Percentiles rank a stretch among this genome's conserved stretches.
phyloP scores from a whole-genome alignment of 2,329 filamentous ascomycete genomes.

The Phyllosticta citribraziliensis region DNA sequence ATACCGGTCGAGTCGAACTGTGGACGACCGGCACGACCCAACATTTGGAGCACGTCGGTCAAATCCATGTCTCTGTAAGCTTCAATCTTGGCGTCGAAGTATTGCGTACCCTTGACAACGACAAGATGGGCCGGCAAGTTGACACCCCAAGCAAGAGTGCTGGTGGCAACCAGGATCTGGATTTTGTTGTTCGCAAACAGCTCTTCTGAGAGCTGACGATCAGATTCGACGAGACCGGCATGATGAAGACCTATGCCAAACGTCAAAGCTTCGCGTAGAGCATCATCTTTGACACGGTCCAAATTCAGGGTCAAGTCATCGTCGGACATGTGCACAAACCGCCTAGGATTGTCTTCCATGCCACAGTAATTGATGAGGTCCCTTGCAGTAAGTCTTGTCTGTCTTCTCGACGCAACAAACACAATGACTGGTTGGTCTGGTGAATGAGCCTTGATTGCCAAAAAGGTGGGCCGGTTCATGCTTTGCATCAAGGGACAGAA shows the following conservation, averaged over 20 bases:
- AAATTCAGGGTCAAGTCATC: constrained; percentile 86
- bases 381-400: constrained; percentile 89
- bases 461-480: constrained; percentile 95
- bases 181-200: constrained; percentile 97
- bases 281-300: constrained; percentile 84
- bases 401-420: constrained; percentile 88
- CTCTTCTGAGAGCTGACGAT: constrained; percentile 84
- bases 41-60: constrained; percentile 95
- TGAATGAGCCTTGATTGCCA: constrained; percentile 93
- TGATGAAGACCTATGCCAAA: constrained; percentile 97
- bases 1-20: constrained; percentile 96
- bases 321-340: constrained; percentile 89
- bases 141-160: constrained; percentile 95
- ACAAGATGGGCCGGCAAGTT: constrained; percentile 95
- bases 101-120: constrained; percentile 96
- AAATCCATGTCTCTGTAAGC: constrained; percentile 98
- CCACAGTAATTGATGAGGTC: constrained; percentile 96
- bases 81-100: constrained; percentile 95
- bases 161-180: constrained; percentile 90
- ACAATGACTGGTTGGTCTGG: constrained; percentile 97
- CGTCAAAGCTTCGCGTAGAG: constrained; percentile 83
- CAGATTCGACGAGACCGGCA: constrained; percentile 89
- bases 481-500: constrained; percentile 98
- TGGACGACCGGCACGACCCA: constrained; percentile 86
- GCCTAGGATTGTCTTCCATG: constrained; percentile 93